Evolutionary conservation across 1,284 basidiomycete species (phyloP).

Genomic region (Puccinia coronata): DNA sequence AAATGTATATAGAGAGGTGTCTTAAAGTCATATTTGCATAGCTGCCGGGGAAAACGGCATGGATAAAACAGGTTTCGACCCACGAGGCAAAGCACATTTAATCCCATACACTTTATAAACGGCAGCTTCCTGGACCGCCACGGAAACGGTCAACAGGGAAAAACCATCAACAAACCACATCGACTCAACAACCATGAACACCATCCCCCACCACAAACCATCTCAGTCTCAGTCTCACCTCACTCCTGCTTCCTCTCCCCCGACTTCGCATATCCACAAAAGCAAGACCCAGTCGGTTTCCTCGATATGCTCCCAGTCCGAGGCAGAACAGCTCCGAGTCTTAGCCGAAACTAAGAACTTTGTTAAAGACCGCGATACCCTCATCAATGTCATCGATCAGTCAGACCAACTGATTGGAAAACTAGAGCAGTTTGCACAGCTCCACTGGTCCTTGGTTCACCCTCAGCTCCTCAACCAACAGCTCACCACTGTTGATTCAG

Average conservation of each 20-base stretch:
- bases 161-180: not conserved
- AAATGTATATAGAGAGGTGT: not conserved
- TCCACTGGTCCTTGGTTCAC: slow-evolving; percentile 17
- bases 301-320: not conserved
- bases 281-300: not conserved
- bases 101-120: too few relatives aligned
- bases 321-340: slow-evolving; percentile 8
- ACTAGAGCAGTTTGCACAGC: slow-evolving; percentile 17
- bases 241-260: not conserved
- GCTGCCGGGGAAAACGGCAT: not conserved
- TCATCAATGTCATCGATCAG: slow-evolving; percentile 39
- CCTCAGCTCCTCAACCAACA: slow-evolving; percentile 20
- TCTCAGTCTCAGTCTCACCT: not conserved
- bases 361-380: slow-evolving; percentile 32
- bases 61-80: slow-evolving; percentile 11
- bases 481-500: not conserved
- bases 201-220: not conserved
- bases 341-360: slow-evolving; percentile 38
- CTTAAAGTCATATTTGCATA: not conserved
- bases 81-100: too few relatives aligned
- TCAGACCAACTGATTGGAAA: slow-evolving; percentile 21
- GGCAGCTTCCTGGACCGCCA: too few relatives aligned
- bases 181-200: slow-evolving; percentile 5
- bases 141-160: not conserved
- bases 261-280: not conserved